Conservation (phyloP, 176 grass and related monocot genomes). For the Saccharum spontaneum region DNA sequence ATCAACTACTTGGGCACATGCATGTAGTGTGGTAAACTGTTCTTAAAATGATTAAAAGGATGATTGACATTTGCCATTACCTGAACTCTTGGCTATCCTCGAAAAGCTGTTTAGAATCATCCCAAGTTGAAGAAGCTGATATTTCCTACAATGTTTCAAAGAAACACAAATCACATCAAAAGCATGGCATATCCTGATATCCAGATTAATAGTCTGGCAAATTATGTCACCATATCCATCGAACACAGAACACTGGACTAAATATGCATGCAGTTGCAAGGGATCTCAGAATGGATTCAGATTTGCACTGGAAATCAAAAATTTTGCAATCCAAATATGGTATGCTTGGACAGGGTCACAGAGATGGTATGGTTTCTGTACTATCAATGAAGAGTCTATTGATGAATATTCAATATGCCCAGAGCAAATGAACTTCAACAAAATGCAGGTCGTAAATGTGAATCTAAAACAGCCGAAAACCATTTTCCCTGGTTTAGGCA, state of each 20-base stretch:
- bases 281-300: neutral
- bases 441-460: neutral
- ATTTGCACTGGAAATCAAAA: neutral
- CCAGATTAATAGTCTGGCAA: neutral
- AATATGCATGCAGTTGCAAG: constrained; percentile 9
- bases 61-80: constrained; percentile 44
- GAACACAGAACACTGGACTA: neutral
- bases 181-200: neutral
- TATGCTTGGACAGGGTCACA: neutral
- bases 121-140: constrained; percentile 77
- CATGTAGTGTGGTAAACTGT: neutral
- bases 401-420: neutral
- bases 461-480: neutral
- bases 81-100: constrained; percentile 79
- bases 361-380: neutral
- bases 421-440: neutral
- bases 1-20: neutral
- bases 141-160: constrained; percentile 63
- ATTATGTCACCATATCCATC: neutral
- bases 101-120: constrained; percentile 72
- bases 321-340: neutral
- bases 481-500: neutral
- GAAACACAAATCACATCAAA: constrained; percentile 17
- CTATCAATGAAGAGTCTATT: neutral
- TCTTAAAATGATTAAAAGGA: neutral